Percentiles rank a stretch among this genome's conserved stretches.
Conservation (phyloP, 371 early-diverging fungal species). For the Cokeromyces recurvatus region DNA sequence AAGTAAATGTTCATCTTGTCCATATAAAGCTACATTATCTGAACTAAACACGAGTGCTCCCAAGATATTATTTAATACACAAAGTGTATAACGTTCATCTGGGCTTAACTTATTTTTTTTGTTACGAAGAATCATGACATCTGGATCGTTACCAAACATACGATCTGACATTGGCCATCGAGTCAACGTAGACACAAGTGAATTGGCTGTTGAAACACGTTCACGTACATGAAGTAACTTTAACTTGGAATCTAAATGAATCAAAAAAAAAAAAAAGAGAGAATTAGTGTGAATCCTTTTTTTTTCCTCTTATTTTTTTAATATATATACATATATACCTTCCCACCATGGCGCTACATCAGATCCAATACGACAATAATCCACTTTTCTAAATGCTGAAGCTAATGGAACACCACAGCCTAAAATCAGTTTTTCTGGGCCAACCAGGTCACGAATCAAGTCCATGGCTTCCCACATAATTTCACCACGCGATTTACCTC, state of each 20-base stretch:
- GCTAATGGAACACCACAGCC: constrained; percentile 61
- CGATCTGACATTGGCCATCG: constrained; percentile 54
- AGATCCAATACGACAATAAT: constrained; percentile 59
- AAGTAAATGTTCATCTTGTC: constrained; percentile 38
- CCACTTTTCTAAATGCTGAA: constrained; percentile 45
- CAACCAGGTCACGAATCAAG: constrained; percentile 45
- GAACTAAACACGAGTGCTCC: constrained; percentile 59
- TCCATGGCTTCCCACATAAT: constrained; percentile 62
- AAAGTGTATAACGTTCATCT: constrained; percentile 49
- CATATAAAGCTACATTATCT: constrained; percentile 41
- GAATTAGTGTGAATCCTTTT: too few species aligned
- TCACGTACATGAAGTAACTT: constrained; percentile 55
- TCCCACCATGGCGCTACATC: constrained; percentile 61
- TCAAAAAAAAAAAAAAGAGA: too few species aligned
- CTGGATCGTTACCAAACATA: constrained; percentile 64
- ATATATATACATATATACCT: constrained; percentile 26
- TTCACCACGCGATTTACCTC: constrained; percentile 52
- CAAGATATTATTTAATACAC: constrained; percentile 51
- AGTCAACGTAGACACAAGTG: constrained; percentile 48
- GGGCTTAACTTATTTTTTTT: constrained; percentile 44
- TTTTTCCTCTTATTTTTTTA: too few species aligned
- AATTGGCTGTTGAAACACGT: constrained; percentile 54
- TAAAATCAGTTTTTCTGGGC: constrained; percentile 45
- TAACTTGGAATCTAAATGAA: constrained; percentile 34
- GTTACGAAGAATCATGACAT: constrained; percentile 53